Conservation (phyloP, 257 asterid genomes). For the Catharanthus roseus region DNA sequence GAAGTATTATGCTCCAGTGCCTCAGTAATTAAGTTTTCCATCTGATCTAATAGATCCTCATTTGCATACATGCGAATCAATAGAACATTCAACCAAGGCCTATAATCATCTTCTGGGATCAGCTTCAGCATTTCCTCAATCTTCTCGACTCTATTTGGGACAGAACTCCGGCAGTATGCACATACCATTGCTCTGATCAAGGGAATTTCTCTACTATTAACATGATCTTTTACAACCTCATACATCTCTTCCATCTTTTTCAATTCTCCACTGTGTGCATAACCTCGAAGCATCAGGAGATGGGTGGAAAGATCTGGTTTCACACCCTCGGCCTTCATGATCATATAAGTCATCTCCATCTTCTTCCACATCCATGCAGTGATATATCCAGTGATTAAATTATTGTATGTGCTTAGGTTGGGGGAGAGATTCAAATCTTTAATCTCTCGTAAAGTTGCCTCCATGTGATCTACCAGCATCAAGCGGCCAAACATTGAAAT, state of each 20-base stretch:
- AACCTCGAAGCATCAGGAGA: constrained; percentile 78
- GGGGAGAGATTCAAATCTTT: constrained; percentile 44
- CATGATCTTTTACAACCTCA: constrained; percentile 44
- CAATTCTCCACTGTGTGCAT: constrained; percentile 62
- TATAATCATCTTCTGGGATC: constrained; percentile 54
- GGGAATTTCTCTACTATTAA: constrained; percentile 28
- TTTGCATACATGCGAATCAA: constrained; percentile 70
- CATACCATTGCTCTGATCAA: constrained; percentile 60
- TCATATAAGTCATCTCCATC: constrained; percentile 58
- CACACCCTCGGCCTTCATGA: constrained; percentile 45
- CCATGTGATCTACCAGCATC: constrained; percentile 75
- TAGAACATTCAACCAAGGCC: constrained; percentile 61
- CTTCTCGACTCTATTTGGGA: constrained; percentile 45
- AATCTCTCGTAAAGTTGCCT: constrained; percentile 50
- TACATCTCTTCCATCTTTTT: constrained; percentile 75
- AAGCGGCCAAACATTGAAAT: constrained; percentile 65
- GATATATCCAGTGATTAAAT: constrained; percentile 66
- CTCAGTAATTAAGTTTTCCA: constrained; percentile 55
- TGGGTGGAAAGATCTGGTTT: constrained; percentile 45
- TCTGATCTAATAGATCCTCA: constrained; percentile 53
- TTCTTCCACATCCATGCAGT: constrained; percentile 88
- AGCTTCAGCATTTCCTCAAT: constrained; percentile 48
- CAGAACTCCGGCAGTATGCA: constrained; percentile 65
- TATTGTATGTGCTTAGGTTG: constrained; percentile 47
- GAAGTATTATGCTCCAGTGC: constrained; percentile 54